Base-by-base conservation (phyloP, 1,284 basidiomycete genomes). In the Rugosomyces carneus region DNA sequence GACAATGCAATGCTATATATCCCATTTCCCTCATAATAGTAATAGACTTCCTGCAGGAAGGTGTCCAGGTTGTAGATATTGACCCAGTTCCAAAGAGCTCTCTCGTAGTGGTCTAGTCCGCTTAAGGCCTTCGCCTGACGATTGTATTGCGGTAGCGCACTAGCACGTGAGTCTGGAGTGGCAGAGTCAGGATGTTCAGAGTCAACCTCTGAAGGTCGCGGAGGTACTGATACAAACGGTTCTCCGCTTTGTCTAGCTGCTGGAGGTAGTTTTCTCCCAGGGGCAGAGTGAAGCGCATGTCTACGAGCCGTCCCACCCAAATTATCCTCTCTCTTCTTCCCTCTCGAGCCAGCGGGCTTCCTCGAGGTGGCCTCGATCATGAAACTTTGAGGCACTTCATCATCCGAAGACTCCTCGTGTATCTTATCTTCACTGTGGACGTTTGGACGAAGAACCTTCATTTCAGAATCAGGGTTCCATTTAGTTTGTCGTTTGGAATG, bases 61-160 rank as follows among this genome's bases (percentile, higher is more conserved):
- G 81, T 83, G 60, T 99, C 95, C 32, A 99, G 75, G 62, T 99
- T 95, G 60, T 92, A 91, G 6, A 98, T 91, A 61, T 99, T 99
- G 51, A 96, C 92, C 96, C 96, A 99, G 53, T 90, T 88, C 96
- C 96, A 99, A 36, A 98, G 63, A 0, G 95, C 95, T 54, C 82
- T 82, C 64, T 97, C 92, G 61, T 91, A 85, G 11, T 81, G 82
- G 58, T 91, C 86, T 47, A 94, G 62, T 2, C 89, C 88, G 39
- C 78, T 73, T 74, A 83, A 77, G 45, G 68, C 71, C 52, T 70
- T 77, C 16, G 65, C 59, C 32, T 66, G 72, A 41, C 67, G 60
- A 19, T 58, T 55, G 24, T 57, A 48, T 38, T 54, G 52, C 11
- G 53, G 51, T 23, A 57, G 50, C 11, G 53, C 45, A 15, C 47